A percentile compares a stretch with the other conserved stretches of the same genome.
Conservation (phyloP, 2,329 filamentous ascomycete genomes). For the Penicillium nordicum region DNA sequence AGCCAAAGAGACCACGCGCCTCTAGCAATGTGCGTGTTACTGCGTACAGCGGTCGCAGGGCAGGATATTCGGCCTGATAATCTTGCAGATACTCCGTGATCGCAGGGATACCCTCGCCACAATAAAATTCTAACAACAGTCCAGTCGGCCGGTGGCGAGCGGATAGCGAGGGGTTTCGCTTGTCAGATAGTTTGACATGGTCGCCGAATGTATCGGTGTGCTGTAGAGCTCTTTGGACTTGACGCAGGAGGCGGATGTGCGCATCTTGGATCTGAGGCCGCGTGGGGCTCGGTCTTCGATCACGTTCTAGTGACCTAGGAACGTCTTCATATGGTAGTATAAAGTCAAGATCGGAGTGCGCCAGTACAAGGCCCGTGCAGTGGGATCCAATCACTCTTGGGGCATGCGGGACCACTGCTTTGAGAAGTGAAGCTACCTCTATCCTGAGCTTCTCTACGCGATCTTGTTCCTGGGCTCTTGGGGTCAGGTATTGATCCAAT, state of each 20-base stretch:
- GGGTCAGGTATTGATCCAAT: conserved; percentile 46
- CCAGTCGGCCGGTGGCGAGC: conserved; percentile 48
- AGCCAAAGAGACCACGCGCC: conserved; percentile 48
- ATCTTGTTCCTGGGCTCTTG: conserved; percentile 42
- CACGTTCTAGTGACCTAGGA: conserved; percentile 20
- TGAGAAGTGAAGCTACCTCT: conserved; percentile 30
- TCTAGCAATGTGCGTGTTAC: conserved; percentile 51
- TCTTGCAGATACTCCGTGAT: conserved; percentile 45
- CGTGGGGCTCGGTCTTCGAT: conserved; percentile 34
- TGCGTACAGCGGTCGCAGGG: conserved; percentile 49
- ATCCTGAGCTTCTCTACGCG: conserved; percentile 25
- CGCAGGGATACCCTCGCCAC: conserved; percentile 38
- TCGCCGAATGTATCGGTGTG: conserved; percentile 19
- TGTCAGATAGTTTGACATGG: conserved; percentile 19
- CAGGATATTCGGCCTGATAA: conserved; percentile 50
- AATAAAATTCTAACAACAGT: conserved; percentile 52
- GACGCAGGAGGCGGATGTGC: conserved; percentile 23
- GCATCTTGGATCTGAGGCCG: conserved; percentile 29
- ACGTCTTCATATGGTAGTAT: conserved; percentile 33
- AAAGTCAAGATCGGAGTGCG: conserved; percentile 56
- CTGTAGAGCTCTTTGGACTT: conserved; percentile 23
- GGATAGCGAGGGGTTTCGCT: conserved; percentile 32
- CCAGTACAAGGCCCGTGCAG: conserved; percentile 50
- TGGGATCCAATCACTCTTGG: conserved; percentile 54
- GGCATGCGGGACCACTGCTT: conserved; percentile 24